Conservation (phyloP, 495 filamentous ascomycete species). For the Aspergillus conjunctus region DNA sequence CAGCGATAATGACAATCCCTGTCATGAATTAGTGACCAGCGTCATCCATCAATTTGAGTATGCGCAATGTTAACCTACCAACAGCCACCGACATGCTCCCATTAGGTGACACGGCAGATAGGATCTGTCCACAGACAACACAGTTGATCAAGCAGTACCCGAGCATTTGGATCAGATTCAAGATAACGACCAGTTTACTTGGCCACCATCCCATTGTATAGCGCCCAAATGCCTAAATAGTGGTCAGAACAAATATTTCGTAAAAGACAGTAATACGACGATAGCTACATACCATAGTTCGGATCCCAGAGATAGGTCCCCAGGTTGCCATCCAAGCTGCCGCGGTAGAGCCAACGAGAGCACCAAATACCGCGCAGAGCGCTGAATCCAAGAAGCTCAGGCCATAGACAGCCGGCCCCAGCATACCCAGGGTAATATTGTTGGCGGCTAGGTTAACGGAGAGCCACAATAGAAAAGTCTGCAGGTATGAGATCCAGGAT, state of each 20-base stretch:
- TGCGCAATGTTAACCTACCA: slow-evolving; percentile 36
- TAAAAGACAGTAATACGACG: slow-evolving; percentile 8
- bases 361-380: slow-evolving; percentile 67
- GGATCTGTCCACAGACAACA: slow-evolving; percentile 73
- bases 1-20: slow-evolving; percentile 68
- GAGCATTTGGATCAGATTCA: slow-evolving; percentile 72
- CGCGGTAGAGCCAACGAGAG: slow-evolving; percentile 57
- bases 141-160: slow-evolving; percentile 72
- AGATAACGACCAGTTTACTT: slow-evolving; percentile 67
- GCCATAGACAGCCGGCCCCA: slow-evolving; percentile 68
- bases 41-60: too few species aligned
- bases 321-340: slow-evolving; percentile 73
- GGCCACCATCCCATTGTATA: slow-evolving; percentile 85
- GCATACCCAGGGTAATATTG: slow-evolving; percentile 74
- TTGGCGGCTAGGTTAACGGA: slow-evolving; percentile 76
- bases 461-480: slow-evolving; percentile 70
- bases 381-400: slow-evolving; percentile 69
- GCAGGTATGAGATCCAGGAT: slow-evolving; percentile 61
- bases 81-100: slow-evolving; percentile 66
- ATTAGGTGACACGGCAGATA: slow-evolving; percentile 67
- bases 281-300: slow-evolving; percentile 58
- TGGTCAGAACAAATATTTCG: slow-evolving; percentile 6
- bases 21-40: slow-evolving; percentile 8
- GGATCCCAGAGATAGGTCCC: slow-evolving; percentile 69
- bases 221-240: slow-evolving; percentile 59